Conservation (phyloP, 164 flowering plant genomes). For the Kingdonia uniflora region DNA sequence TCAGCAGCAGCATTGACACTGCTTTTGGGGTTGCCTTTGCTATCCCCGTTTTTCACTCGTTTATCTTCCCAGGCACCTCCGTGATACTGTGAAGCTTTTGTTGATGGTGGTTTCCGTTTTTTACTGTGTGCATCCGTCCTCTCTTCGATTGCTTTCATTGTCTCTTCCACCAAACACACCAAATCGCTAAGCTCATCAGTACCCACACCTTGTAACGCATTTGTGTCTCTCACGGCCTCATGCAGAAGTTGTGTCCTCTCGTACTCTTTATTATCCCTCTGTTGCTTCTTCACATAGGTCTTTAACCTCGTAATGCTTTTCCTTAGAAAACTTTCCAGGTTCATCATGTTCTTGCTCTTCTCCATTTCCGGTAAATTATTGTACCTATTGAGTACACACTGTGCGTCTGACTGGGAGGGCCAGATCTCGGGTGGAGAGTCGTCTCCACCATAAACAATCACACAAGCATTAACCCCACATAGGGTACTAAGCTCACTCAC, state of each 20-base stretch:
- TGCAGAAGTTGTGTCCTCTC: constrained; percentile 1
- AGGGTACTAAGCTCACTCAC: constrained; percentile 29
- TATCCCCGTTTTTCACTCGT: too few relatives aligned
- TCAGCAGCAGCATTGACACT: background rate
- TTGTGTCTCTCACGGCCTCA: constrained; percentile 8
- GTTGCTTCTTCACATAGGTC: too few relatives aligned
- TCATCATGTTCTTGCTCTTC: too few relatives aligned
- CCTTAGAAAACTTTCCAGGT: too few relatives aligned
- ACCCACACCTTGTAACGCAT: constrained; percentile 4
- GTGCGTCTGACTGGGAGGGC: constrained; percentile 15
- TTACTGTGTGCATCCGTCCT: background rate
- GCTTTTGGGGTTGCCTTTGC: background rate
- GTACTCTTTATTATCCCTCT: too few relatives aligned
- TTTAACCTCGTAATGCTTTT: too few relatives aligned
- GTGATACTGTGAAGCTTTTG: too few relatives aligned
- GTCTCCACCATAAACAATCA: constrained; percentile 24
- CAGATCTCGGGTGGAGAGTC: constrained; percentile 27
- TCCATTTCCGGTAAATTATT: too few relatives aligned
- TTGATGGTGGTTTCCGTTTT: too few relatives aligned
- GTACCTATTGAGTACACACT: too few relatives aligned
- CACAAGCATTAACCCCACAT: constrained; percentile 27
- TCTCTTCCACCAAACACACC: constrained; percentile 8
- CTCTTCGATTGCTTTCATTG: constrained; percentile 1
- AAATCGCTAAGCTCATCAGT: constrained; percentile 13
- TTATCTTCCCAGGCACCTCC: too few relatives aligned